Percentiles rank a stretch among this genome's conserved stretches.
phyloP scores from a whole-genome alignment of 139 green algal genomes.

The Penium margaritaceum region DNA sequence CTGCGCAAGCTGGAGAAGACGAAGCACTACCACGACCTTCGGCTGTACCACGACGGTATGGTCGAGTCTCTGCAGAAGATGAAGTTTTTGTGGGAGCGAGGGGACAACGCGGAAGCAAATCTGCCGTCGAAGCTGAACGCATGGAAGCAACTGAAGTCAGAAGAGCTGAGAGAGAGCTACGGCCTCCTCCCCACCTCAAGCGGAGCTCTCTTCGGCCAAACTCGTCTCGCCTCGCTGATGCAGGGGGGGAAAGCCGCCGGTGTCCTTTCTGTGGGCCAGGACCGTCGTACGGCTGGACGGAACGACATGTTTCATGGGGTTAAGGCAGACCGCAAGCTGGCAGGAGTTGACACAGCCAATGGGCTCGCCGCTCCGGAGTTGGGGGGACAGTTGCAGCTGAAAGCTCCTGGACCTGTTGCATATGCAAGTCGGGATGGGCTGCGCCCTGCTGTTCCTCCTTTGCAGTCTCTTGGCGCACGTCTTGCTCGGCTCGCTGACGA shows the following conservation, averaged over 20 bases:
- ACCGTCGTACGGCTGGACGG: too few relatives aligned
- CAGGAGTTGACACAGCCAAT: neutral
- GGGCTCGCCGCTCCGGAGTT: neutral
- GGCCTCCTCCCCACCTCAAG: too few relatives aligned
- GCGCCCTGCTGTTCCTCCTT: too few relatives aligned
- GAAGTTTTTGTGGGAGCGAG: constrained; percentile 13
- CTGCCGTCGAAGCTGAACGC: constrained; percentile 16
- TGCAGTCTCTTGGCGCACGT: too few relatives aligned
- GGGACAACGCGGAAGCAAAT: constrained; percentile 4
- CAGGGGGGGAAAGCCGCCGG: too few relatives aligned
- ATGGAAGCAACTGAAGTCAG: constrained; percentile 15
- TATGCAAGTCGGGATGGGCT: neutral
- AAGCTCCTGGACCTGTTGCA: neutral
- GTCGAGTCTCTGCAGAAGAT: constrained; percentile 27
- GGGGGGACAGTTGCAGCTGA: neutral
- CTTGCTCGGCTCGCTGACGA: too few relatives aligned
- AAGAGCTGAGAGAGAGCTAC: too few relatives aligned
- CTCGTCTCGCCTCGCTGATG: too few relatives aligned
- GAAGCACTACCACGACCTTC: constrained; percentile 32
- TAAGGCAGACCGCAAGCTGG: neutral
- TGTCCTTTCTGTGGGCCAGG: too few relatives aligned
- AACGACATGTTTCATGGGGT: too few relatives aligned
- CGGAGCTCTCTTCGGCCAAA: too few relatives aligned
- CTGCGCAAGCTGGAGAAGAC: constrained; percentile 35
- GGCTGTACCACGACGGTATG: constrained; percentile 33